Evolutionary conservation across 805 yeast species (phyloP).

Genomic region (Trichomonascus vanleenenianus): DNA sequence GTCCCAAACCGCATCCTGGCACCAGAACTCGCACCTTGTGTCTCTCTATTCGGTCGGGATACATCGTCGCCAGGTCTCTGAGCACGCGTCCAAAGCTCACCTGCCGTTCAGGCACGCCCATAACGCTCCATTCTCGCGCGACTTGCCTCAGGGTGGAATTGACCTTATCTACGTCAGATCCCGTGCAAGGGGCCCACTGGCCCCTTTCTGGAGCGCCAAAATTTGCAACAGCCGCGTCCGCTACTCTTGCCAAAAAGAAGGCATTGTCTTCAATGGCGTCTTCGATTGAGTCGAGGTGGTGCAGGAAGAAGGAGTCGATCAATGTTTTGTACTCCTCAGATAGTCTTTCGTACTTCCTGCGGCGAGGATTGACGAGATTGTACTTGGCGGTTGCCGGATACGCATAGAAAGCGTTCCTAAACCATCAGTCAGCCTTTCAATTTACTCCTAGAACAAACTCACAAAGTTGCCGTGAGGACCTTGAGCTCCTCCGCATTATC

Average conservation of each 20-base stretch:
- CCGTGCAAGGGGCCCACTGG: slow-evolving; percentile 27
- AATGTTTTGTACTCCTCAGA: background rate
- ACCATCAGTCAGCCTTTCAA: background rate
- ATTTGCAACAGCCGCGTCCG: slow-evolving; percentile 15
- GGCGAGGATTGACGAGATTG: slow-evolving; percentile 10
- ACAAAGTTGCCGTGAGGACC: slow-evolving; percentile 12
- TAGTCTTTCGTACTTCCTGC: slow-evolving; percentile 8
- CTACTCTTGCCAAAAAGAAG: slow-evolving; percentile 18
- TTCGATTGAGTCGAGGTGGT: slow-evolving; percentile 12
- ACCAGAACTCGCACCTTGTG: slow-evolving; percentile 39
- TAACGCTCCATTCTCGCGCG: slow-evolving; percentile 68
- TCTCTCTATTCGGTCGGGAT: slow-evolving; percentile 25
- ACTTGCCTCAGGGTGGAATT: slow-evolving; percentile 54
- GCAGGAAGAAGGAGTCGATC: slow-evolving; percentile 5
- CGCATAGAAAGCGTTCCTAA: slow-evolving; percentile 8
- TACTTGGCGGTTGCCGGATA: slow-evolving; percentile 8
- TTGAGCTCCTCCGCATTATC: slow-evolving; percentile 1
- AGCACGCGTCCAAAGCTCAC: slow-evolving; percentile 50
- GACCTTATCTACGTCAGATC: slow-evolving; percentile 48
- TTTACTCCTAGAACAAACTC: background rate
- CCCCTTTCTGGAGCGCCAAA: slow-evolving; percentile 18
- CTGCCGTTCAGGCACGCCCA: slow-evolving; percentile 45
- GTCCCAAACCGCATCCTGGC: slow-evolving; percentile 89
- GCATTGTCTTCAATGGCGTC: slow-evolving; percentile 15
- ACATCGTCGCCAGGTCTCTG: slow-evolving; percentile 32